phyloP scores from a whole-genome alignment of 495 filamentous ascomycete species.

The Penicillium arizonense region DNA sequence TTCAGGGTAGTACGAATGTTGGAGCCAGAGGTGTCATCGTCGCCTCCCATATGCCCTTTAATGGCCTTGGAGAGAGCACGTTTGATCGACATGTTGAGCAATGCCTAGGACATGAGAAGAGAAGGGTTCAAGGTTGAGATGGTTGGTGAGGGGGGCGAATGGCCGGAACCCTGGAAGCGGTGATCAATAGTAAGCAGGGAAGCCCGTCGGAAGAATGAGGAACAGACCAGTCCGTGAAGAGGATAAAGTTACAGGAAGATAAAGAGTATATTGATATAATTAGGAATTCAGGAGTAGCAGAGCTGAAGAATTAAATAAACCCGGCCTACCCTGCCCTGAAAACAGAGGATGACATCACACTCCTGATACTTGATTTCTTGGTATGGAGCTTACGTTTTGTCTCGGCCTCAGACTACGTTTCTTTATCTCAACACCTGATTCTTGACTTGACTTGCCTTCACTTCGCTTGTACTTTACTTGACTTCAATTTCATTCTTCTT shows the following conservation, averaged over 20 bases:
- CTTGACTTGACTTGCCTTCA: no score
- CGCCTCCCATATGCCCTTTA: conserved; percentile 10
- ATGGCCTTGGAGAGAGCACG: conserved; percentile 46
- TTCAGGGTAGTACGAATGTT: conserved; percentile 12
- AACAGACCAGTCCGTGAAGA: neutral
- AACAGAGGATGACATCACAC: conserved; percentile 3
- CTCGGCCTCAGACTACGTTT: no score
- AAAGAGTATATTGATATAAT: no score
- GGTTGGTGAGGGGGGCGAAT: neutral
- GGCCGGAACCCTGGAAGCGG: neutral
- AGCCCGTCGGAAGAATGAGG: neutral
- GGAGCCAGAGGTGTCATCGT: conserved; percentile 25
- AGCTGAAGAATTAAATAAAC: neutral
- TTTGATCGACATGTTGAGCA: conserved; percentile 43
- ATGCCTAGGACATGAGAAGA: conserved; percentile 7
- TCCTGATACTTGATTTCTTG: conserved; percentile 7
- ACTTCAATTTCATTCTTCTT: neutral
- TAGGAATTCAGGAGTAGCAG: no score
- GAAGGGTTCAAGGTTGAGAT: neutral
- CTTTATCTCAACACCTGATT: neutral
- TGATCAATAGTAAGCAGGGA: neutral
- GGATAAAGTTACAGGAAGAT: neutral
- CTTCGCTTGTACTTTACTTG: no score
- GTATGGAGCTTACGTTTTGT: neutral
- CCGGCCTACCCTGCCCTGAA: neutral